Conservation (phyloP, 2,329 filamentous ascomycete genomes). For the Apiospora koreana region DNA sequence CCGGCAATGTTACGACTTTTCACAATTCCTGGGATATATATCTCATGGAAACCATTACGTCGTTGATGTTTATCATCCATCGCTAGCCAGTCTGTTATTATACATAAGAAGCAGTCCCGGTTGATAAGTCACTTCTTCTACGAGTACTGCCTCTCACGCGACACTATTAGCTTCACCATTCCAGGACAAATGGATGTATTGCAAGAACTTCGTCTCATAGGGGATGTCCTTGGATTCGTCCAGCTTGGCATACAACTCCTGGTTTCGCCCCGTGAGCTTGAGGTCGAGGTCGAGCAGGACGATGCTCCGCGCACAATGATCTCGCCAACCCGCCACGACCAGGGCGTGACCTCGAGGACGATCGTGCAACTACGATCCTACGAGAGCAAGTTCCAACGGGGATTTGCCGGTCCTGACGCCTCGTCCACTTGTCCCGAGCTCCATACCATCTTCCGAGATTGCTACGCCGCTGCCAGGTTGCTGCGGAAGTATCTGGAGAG, state of each 20-base stretch:
- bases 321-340: not conserved
- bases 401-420: not conserved
- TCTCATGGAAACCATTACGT: too few species aligned
- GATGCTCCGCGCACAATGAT: not conserved
- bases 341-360: not conserved
- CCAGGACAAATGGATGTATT: not conserved
- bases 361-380: not conserved
- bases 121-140: too few species aligned
- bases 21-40: too few species aligned
- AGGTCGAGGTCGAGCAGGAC: not conserved
- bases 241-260: not conserved
- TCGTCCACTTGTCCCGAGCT: not conserved
- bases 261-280: not conserved
- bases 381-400: not conserved
- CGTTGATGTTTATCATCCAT: too few species aligned
- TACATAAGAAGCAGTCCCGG: too few species aligned
- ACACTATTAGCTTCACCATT: not conserved
- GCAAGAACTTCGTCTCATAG: not conserved
- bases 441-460: not conserved
- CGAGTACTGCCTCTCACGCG: not conserved
- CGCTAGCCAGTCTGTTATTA: too few species aligned
- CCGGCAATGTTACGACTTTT: too few species aligned
- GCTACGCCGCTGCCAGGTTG: not conserved
- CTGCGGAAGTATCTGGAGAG: not conserved
- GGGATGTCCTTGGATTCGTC: slow-evolving; percentile 4